These are phyloP conservation scores for Gloeophyllum trabeum DNA, from an alignment of 768 basidiomycete genomes.

Conservation along the genomic window DNA sequence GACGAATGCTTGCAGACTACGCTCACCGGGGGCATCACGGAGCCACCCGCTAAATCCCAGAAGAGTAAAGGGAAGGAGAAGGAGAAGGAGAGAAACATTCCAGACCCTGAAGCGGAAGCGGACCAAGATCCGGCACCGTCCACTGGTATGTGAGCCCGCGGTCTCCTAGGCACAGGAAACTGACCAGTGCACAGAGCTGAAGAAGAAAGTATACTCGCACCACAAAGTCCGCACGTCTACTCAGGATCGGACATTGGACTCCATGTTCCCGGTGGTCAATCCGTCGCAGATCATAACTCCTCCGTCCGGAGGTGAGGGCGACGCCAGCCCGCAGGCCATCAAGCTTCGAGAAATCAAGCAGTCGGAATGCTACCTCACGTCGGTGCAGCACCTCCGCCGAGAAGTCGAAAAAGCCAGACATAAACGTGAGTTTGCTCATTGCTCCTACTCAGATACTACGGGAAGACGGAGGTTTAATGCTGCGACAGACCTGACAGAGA, in stretches of 20 bases:
- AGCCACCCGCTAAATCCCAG: constrained; percentile 17
- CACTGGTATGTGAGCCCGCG: not conserved
- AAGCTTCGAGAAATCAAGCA: constrained; percentile 50
- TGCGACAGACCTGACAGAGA: constrained; percentile 67
- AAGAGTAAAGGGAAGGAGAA: constrained; percentile 29
- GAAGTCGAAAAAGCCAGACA: constrained; percentile 52
- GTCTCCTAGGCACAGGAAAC: constrained; percentile 2
- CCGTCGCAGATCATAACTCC: constrained; percentile 24
- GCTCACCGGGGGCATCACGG: constrained; percentile 39
- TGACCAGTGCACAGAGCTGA: constrained; percentile 11
- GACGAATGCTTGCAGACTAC: constrained; percentile 32
- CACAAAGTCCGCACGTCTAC: constrained; percentile 89
- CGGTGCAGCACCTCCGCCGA: constrained; percentile 56
- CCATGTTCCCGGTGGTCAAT: constrained; percentile 75
- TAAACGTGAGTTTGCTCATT: constrained; percentile 32
- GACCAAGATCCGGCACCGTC: constrained; percentile 1
- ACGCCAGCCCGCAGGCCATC: constrained; percentile 8
- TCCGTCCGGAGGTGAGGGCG: constrained; percentile 3
- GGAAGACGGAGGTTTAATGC: constrained; percentile 2
- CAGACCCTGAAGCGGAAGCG: not conserved
- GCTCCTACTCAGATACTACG: not conserved
- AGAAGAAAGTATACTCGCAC: constrained; percentile 57
- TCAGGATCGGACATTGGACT: constrained; percentile 84
- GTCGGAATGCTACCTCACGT: constrained; percentile 68
- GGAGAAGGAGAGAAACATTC: constrained; percentile 7